Evolutionary conservation across 2,329 filamentous ascomycete genomes (phyloP).

Genomic region (Aspergillus sergii): DNA sequence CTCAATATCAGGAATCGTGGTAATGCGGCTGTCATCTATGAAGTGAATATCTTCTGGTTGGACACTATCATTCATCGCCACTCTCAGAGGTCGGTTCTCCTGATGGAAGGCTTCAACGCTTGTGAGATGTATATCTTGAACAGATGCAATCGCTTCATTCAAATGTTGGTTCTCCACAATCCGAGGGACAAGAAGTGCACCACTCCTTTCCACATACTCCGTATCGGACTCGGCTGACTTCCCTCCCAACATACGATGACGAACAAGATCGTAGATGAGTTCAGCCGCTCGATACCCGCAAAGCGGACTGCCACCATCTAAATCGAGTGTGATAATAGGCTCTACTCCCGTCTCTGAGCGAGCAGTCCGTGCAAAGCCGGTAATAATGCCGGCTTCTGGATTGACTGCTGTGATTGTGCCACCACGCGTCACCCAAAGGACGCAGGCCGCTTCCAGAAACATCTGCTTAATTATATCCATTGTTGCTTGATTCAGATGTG

Average conservation of each 20-base stretch:
- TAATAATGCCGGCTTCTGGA: conserved; percentile 21
- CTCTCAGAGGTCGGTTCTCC: conserved; percentile 11
- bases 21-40: conserved; percentile 18
- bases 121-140: background rate
- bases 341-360: conserved; percentile 28
- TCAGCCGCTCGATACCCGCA: conserved; percentile 5
- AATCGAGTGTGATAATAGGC: conserved; percentile 27
- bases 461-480: conserved; percentile 22
- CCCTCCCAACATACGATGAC: conserved; percentile 9
- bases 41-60: conserved; percentile 10
- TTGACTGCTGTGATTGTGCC: conserved; percentile 11
- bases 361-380: conserved; percentile 30
- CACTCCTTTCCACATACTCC: conserved; percentile 28
- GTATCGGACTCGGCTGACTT: conserved; percentile 17
- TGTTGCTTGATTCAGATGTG: background rate
- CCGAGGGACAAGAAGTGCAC: conserved; percentile 27
- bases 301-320: conserved; percentile 18
- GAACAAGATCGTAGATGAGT: conserved; percentile 17
- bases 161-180: conserved; percentile 19
- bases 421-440: conserved; percentile 29
- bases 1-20: background rate
- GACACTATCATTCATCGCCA: background rate
- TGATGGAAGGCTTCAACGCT: conserved; percentile 19
- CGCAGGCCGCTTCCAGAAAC: conserved; percentile 18
- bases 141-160: conserved; percentile 9